Percentiles rank a stretch among this genome's conserved stretches.
These are phyloP conservation scores for Excoecaria cochinchinensis DNA, from an alignment of 345 rosid species.

Conservation along the genomic window DNA sequence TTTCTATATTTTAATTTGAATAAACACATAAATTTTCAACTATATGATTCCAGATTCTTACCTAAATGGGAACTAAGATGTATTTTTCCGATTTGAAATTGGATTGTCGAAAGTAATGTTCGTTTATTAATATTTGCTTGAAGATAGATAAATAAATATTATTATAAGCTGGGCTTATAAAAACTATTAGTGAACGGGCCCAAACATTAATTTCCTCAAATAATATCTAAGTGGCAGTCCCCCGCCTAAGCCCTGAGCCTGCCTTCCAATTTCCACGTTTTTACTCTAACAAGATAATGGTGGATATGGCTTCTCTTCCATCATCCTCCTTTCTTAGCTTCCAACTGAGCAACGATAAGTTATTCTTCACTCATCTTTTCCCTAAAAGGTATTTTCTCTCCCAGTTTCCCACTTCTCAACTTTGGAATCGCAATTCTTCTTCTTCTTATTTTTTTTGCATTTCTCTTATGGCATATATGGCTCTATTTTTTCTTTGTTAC, in stretches of 20 bases:
- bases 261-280: too few relatives aligned
- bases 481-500: background rate
- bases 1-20: too few relatives aligned
- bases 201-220: background rate
- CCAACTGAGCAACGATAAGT: constrained; percentile 11
- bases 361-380: constrained; percentile 19
- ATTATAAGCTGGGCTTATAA: background rate
- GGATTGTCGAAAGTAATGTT: too few relatives aligned
- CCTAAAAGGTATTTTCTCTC: constrained; percentile 17
- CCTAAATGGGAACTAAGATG: too few relatives aligned
- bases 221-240: background rate
- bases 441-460: background rate
- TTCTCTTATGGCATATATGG: background rate
- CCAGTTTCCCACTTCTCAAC: background rate
- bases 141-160: too few relatives aligned
- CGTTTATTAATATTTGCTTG: too few relatives aligned
- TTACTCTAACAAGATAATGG: constrained; percentile 30
- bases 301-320: constrained; percentile 17
- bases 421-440: background rate
- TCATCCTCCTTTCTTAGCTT: constrained; percentile 30
- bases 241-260: constrained; percentile 7
- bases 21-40: too few relatives aligned
- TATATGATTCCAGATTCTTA: too few relatives aligned
- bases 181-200: background rate
- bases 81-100: too few relatives aligned